Evolutionary conservation across 805 yeast species (phyloP), one percentile per base, ranked within the genome.

Genomic region (Ogataea populi-albae): DNA sequence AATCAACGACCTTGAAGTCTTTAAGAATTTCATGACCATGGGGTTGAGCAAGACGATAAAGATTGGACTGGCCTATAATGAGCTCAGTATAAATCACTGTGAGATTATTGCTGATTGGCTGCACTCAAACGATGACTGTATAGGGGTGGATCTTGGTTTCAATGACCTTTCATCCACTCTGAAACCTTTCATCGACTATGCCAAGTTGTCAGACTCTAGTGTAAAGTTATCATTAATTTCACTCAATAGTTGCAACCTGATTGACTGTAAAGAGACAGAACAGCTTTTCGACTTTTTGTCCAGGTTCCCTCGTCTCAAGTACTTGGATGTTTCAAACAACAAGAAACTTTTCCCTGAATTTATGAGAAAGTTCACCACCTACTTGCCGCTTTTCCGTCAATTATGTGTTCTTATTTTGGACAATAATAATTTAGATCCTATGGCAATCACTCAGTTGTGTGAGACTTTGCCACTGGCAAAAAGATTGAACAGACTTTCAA

Each of bases 81-180:
- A 81, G 17, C 61, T 89, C 12, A 61, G 72, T 0, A 62, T 67
- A 3, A 72, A 72, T n/a, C 91, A 86, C 39, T 57, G 81, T 22
- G 66, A 67, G 40, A 59, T 73, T 16, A 40, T 86, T 17, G 68
- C 75, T 5, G 60, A 73, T 30, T 86, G 91, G 88, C 57, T 83
- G 37, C 50, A 64, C 33, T 57, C 48, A 41, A 59, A 59, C 57
- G 51, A 63, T 48, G 63, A 52, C 18, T 71, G 79, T 4, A 55
- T 77, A 45, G 96, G 96, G 3, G 59, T 89, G 5, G 96, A 88
- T 64, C 50, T 89, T 15, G 94, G 95, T 3, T 89, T 81, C 52
- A 89, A 89, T 55, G 89, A 86, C 54, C 61, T 83, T 23, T 68
- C 69, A 1, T 38, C 50, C 4, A 52, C 54, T 3, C 39, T 71